These are phyloP conservation scores for Coniochaeta sp. DNA, from an alignment of 2,329 filamentous ascomycete genomes.

Conservation along the genomic window DNA sequence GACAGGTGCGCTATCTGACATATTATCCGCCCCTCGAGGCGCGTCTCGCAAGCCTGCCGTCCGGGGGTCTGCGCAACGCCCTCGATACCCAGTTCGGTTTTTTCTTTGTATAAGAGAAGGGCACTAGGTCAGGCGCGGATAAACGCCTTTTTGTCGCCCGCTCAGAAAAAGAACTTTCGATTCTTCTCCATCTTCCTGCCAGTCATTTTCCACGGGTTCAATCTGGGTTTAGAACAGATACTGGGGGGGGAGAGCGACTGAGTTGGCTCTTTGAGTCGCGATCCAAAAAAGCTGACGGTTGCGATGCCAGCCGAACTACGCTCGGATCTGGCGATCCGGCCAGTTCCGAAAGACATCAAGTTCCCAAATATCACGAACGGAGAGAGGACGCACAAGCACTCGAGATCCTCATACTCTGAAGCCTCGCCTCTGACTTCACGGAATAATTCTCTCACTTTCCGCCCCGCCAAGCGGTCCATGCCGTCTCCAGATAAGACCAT, in stretches of 20 bases:
- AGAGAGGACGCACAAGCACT: constrained; percentile 48
- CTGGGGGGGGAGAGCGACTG: not conserved
- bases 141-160: not conserved
- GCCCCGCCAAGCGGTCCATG: constrained; percentile 51
- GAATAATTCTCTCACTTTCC: constrained; percentile 55
- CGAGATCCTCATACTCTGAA: constrained; percentile 54
- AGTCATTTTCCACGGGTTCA: not conserved
- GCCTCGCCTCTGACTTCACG: constrained; percentile 47
- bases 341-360: constrained; percentile 22
- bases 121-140: not conserved
- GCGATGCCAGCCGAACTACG: constrained; percentile 24
- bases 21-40: not conserved
- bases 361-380: constrained; percentile 11
- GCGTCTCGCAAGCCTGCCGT: not conserved
- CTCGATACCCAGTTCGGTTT: not conserved
- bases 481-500: constrained; percentile 67
- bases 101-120: not conserved
- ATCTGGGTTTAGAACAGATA: not conserved
- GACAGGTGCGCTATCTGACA: constrained; percentile 2
- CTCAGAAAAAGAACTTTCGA: not conserved
- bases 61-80: not conserved
- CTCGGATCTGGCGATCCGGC: constrained; percentile 25
- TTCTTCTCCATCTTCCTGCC: not conserved
- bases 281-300: not conserved
- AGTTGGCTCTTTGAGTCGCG: not conserved